A percentile compares a stretch with the other conserved stretches of the same genome.
Evolutionary conservation across 163 green algal genomes (phyloP).

Genomic region (Scenedesmus sp.): DNA sequence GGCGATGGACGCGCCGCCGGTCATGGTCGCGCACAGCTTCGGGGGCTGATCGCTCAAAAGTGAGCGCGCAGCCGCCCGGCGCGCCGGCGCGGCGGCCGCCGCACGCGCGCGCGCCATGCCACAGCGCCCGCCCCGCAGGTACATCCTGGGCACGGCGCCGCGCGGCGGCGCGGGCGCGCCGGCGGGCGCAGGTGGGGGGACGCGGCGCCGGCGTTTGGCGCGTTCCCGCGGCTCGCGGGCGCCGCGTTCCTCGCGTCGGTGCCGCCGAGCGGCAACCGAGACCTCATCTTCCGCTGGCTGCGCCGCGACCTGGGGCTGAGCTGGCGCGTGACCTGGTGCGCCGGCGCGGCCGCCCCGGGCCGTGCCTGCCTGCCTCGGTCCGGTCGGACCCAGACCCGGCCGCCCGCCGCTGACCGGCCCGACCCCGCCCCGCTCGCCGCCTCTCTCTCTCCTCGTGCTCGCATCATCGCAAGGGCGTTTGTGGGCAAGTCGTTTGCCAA

Average conservation of each 20-base stretch:
- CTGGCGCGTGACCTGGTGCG: conserved; percentile 77
- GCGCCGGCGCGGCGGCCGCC: neutral
- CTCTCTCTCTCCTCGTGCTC: no score
- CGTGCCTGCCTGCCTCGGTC: no score
- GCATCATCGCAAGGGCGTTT: conserved; percentile 60
- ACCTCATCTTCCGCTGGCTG: conserved; percentile 73
- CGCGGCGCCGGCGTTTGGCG: no score
- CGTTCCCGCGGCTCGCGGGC: conserved; percentile 58
- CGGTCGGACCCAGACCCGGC: no score
- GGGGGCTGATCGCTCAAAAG: conserved; percentile 80
- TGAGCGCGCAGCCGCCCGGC: no score
- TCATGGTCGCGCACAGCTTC: conserved; percentile 81
- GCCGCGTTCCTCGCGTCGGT: conserved; percentile 67
- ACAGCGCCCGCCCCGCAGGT: no score
- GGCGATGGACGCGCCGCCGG: conserved; percentile 35
- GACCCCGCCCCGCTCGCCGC: no score
- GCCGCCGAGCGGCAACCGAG: conserved; percentile 79
- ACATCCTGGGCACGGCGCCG: conserved; percentile 49
- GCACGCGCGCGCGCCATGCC: neutral
- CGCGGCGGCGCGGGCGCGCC: no score
- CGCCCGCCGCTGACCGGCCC: no score
- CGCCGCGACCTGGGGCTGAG: conserved; percentile 56
- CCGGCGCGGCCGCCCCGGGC: no score
- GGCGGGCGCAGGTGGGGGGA: neutral
- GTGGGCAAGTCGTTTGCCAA: conserved; percentile 67